phyloP scores from a whole-genome alignment of 2,329 filamentous ascomycete genomes.

The Phyllosticta paracitricarpa region DNA sequence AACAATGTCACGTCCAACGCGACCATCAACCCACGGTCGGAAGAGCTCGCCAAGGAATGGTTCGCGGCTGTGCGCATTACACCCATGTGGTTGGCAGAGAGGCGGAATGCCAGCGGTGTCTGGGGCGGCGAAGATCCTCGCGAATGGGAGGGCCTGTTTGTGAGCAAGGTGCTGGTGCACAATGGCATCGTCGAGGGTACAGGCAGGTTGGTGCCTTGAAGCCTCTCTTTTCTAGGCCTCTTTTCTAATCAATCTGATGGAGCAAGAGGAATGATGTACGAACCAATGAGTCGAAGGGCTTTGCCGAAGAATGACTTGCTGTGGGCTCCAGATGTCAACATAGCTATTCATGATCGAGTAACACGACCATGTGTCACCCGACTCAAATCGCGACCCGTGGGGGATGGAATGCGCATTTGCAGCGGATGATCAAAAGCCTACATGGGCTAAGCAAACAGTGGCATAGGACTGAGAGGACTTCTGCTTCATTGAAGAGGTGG shows the following conservation, averaged over 20 bases:
- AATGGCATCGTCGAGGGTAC: conserved; percentile 8
- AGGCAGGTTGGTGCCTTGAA: conserved; percentile 4
- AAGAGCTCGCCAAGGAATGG: conserved; percentile 25
- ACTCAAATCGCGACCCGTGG: too few species aligned
- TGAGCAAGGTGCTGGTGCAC: conserved; percentile 9
- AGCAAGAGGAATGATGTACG: not conserved
- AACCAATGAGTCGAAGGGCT: not conserved
- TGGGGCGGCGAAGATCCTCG: conserved; percentile 22
- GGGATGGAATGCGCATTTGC: too few species aligned
- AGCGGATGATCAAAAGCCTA: too few species aligned
- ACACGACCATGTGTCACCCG: too few species aligned
- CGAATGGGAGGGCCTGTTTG: conserved; percentile 23
- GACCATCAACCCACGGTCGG: conserved; percentile 20
- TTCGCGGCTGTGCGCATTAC: conserved; percentile 26
- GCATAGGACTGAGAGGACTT: too few species aligned
- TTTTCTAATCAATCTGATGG: not conserved
- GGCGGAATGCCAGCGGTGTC: conserved; percentile 19
- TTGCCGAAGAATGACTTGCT: not conserved
- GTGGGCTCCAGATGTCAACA: too few species aligned
- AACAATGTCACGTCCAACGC: conserved; percentile 9
- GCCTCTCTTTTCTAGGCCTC: not conserved
- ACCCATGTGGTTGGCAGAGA: conserved; percentile 18
- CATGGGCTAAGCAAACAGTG: too few species aligned
- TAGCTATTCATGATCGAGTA: too few species aligned
- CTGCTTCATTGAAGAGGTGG: too few species aligned